phyloP scores from a whole-genome alignment of 495 filamentous ascomycete genomes.

The Lasiosphaeria ovina region DNA sequence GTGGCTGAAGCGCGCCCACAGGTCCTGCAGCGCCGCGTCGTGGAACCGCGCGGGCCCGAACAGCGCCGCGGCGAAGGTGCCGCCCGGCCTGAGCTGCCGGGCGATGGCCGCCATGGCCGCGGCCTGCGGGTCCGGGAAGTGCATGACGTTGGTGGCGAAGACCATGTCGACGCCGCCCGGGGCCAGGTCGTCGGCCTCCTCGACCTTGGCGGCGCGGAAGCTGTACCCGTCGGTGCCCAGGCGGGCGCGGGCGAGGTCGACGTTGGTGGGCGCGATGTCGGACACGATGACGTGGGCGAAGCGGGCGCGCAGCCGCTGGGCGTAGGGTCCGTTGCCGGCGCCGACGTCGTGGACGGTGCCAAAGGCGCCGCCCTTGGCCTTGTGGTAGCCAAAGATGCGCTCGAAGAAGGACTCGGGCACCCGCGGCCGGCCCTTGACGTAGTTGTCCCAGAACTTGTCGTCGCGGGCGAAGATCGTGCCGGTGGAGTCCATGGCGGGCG shows the following conservation, averaged over 20 bases:
- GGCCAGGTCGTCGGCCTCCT: neutral
- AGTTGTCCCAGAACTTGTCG: slow-evolving; percentile 6
- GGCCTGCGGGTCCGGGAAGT: slow-evolving; percentile 5
- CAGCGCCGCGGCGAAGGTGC: neutral
- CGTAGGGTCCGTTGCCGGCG: slow-evolving; percentile 8
- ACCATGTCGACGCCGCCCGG: slow-evolving; percentile 1
- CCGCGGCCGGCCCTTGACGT: slow-evolving; percentile 3
- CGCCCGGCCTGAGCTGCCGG: neutral
- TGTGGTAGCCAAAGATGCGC: slow-evolving; percentile 8
- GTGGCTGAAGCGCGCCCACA: slow-evolving; percentile 2
- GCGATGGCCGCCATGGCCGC: neutral
- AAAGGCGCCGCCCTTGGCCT: neutral
- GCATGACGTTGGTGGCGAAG: slow-evolving; percentile 8
- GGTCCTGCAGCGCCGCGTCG: neutral
- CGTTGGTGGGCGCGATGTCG: slow-evolving; percentile 4
- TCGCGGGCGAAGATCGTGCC: slow-evolving; percentile 2
- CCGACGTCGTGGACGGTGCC: slow-evolving; percentile 8
- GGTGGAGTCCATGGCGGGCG: no score
- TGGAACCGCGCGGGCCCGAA: slow-evolving; percentile 3
- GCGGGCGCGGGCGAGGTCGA: neutral
- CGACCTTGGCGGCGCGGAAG: slow-evolving; percentile 3
- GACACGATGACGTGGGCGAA: slow-evolving; percentile 9
- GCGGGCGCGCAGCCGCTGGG: neutral
- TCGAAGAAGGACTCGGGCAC: slow-evolving; percentile 2
- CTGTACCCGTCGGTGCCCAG: slow-evolving; percentile 2